phyloP scores from a whole-genome alignment of 1,284 basidiomycete genomes.

The Tausonia pullulans region DNA sequence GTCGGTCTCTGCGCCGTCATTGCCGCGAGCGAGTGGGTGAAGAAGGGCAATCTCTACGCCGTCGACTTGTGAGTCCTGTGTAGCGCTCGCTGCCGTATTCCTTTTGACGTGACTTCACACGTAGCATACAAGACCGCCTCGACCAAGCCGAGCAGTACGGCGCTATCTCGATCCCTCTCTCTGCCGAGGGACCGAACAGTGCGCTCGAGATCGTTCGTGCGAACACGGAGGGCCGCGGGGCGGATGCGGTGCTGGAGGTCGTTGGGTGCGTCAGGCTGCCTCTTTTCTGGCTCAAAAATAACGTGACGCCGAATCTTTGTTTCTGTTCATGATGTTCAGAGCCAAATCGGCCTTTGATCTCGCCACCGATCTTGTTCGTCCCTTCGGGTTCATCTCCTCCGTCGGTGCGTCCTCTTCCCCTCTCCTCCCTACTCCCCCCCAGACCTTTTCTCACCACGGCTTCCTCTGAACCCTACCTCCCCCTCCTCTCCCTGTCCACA shows the following conservation, averaged over 20 bases:
- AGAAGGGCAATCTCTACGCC: slow-evolving; percentile 10
- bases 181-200: slow-evolving; percentile 23
- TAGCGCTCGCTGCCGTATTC: too few species aligned
- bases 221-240: slow-evolving; percentile 34
- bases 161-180: slow-evolving; percentile 29
- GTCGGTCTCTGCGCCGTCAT: slow-evolving; percentile 30
- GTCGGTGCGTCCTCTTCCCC: slow-evolving; percentile 41
- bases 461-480: too few species aligned
- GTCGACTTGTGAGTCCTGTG: slow-evolving; percentile 5
- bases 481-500: too few species aligned
- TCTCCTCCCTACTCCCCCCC: too few species aligned
- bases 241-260: slow-evolving; percentile 46
- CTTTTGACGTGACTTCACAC: background rate
- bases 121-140: slow-evolving; percentile 9
- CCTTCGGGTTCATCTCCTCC: slow-evolving; percentile 67
- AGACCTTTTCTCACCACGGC: too few species aligned
- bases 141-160: slow-evolving; percentile 25
- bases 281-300: too few species aligned
- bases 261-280: slow-evolving; percentile 50
- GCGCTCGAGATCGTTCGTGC: slow-evolving; percentile 13
- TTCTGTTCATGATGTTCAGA: background rate
- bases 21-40: background rate
- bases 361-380: slow-evolving; percentile 64
- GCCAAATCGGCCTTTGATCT: slow-evolving; percentile 32
- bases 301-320: too few species aligned